Evolutionary conservation across 1,284 basidiomycete species (phyloP), one percentile per base, ranked within the genome.

Genomic region (Phylloporus sp.): DNA sequence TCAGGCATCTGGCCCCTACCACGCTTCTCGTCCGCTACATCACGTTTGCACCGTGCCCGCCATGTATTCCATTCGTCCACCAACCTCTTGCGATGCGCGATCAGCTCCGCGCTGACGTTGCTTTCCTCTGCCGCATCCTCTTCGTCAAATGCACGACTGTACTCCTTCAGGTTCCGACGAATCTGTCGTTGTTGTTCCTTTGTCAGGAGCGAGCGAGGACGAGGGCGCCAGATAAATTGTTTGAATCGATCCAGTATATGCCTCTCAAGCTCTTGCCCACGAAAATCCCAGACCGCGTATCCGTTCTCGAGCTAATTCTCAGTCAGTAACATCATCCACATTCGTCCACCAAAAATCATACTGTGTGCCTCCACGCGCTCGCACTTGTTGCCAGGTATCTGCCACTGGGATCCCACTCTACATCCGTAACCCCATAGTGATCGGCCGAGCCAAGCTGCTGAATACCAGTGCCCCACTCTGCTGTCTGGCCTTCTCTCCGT

Each of bases 1-100:
- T 80, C 76, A 29, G 49, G 62, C 60, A 74, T 81, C 73, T 80
- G 77, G 20, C 78, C 80, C 54, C 74, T 73, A 49, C 66, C 71
- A 39, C 60, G 70, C 59, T 66, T 81, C 59, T 85, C 83, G 54
- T 89, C 87, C 31, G 80, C 80, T 60, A 86, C 63, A 68, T 92
- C 88, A 68, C 84, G 84, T 74, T 83, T 86, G 71, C 86, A 84
- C 65, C 83, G 79, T 53, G 78, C 71, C 55, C 92, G 87, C 98
- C 98, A 99, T 40, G 96, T 94, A 80, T 99, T 97, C 98, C 98
- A 99, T 80, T 99, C 97, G 72, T 98, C 94, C 69, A 99, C 91
- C 62, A 98, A 86, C 64, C 97, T 87, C 79, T 94, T 93, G 72
- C 98, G 89, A 68, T 91, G 89, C 42, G 96, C 95, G 70, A 97